phyloP scores from a whole-genome alignment of 2,329 filamentous ascomycete genomes.

The Aspergillus intermedius region DNA sequence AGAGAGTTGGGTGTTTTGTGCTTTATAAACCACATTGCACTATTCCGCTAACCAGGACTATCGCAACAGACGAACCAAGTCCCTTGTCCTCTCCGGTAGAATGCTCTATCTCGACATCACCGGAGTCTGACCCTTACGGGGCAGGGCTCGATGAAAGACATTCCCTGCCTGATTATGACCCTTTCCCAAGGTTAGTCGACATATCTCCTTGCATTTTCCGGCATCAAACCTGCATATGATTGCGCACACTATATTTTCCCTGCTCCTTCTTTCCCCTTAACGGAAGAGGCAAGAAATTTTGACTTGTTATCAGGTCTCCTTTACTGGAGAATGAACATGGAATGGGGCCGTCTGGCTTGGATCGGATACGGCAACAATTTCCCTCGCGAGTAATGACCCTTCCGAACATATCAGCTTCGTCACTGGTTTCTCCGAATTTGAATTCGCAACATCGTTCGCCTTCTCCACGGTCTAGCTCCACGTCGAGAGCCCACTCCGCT shows the following conservation, averaged over 20 bases:
- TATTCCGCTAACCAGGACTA: neutral
- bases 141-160: constrained; percentile 61
- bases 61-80: constrained; percentile 31
- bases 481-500: constrained; percentile 47
- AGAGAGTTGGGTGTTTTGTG: neutral
- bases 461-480: constrained; percentile 59
- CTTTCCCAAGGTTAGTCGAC: constrained; percentile 62
- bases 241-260: neutral
- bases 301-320: constrained; percentile 56
- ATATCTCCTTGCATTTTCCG: constrained; percentile 13
- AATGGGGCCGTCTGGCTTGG: constrained; percentile 75
- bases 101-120: constrained; percentile 28
- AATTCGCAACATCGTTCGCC: constrained; percentile 61
- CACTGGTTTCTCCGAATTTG: constrained; percentile 49
- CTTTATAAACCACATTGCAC: neutral
- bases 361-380: constrained; percentile 86
- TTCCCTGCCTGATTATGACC: constrained; percentile 60
- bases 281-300: constrained; percentile 5
- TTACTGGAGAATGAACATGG: constrained; percentile 87
- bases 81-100: constrained; percentile 33
- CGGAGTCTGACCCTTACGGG: constrained; percentile 29
- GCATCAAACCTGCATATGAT: neutral
- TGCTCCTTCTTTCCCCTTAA: neutral
- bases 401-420: constrained; percentile 56
- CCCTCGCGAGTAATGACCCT: constrained; percentile 59